These are phyloP conservation scores for Lupinus albus DNA, from an alignment of 306 rosid genomes.

Conservation along the genomic window DNA sequence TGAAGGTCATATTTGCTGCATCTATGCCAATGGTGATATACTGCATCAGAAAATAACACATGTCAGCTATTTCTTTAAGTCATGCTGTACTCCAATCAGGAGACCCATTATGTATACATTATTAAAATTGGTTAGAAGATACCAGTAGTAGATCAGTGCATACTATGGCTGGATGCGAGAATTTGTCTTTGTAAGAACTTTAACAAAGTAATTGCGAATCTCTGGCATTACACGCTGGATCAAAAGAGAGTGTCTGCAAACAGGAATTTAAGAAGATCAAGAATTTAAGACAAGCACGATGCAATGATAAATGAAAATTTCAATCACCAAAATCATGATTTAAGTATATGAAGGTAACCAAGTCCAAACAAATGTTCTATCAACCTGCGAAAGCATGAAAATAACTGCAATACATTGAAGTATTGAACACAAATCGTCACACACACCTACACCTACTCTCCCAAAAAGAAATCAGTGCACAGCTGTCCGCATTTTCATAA, in stretches of 20 bases:
- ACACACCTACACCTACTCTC: neutral
- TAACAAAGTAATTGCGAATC: constrained; percentile 73
- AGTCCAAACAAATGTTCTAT: neutral
- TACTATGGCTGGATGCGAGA: constrained; percentile 54
- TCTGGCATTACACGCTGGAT: constrained; percentile 73
- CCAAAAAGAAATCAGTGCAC: neutral
- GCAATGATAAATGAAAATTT: constrained; percentile 12
- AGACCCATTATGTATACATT: too few relatives aligned
- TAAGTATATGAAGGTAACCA: constrained; percentile 21
- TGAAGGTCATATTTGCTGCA: constrained; percentile 49
- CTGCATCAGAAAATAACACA: constrained; percentile 43
- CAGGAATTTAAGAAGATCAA: constrained; percentile 33
- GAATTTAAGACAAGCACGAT: neutral
- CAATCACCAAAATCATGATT: neutral
- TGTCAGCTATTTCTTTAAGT: constrained; percentile 40
- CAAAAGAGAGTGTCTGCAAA: constrained; percentile 71
- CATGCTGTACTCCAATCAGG: constrained; percentile 46
- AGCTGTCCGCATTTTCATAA: neutral
- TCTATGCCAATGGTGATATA: constrained; percentile 39
- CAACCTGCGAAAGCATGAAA: neutral
- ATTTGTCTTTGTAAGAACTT: constrained; percentile 73
- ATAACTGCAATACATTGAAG: neutral
- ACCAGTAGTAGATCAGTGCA: constrained; percentile 44
- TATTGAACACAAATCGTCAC: neutral
- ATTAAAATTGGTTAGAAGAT: constrained; percentile 67